Conservation (phyloP, 305 asterid species). For the Striga hermonthica region DNA sequence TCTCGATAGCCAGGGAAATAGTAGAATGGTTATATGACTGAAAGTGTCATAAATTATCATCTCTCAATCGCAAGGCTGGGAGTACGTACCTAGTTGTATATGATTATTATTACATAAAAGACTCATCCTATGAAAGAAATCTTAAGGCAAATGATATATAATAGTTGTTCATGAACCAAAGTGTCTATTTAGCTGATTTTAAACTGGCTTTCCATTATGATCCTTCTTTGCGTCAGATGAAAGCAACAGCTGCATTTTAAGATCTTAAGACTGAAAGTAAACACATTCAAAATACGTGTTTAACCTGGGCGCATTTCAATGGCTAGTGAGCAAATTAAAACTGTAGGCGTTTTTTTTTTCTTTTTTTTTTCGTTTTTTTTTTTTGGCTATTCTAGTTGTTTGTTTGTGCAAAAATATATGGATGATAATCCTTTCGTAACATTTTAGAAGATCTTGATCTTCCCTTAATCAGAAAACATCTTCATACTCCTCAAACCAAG, state of each 20-base stretch:
- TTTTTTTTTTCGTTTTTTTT: too few species aligned
- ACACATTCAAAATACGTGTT: background rate
- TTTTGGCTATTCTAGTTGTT: background rate
- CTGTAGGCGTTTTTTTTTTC: too few species aligned
- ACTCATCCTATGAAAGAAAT: background rate
- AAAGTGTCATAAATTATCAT: too few species aligned
- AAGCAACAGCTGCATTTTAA: background rate
- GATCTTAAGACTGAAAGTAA: background rate
- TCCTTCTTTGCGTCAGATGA: background rate
- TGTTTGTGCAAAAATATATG: background rate
- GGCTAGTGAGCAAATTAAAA: background rate
- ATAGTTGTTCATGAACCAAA: too few species aligned
- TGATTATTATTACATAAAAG: too few species aligned
- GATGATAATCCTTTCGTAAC: background rate
- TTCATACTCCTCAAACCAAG: constrained; percentile 41
- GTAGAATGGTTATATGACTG: too few species aligned
- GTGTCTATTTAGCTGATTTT: background rate
- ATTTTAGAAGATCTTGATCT: background rate
- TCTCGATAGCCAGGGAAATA: too few species aligned
- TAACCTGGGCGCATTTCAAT: background rate
- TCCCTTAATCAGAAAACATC: constrained; percentile 1
- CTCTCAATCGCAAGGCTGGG: background rate
- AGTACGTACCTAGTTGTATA: background rate
- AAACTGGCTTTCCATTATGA: background rate
- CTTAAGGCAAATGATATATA: too few species aligned